Percentiles rank a stretch among this genome's conserved stretches.
Conservation (phyloP, 2,329 filamentous ascomycete genomes). For the Fonsecaea nubica region DNA sequence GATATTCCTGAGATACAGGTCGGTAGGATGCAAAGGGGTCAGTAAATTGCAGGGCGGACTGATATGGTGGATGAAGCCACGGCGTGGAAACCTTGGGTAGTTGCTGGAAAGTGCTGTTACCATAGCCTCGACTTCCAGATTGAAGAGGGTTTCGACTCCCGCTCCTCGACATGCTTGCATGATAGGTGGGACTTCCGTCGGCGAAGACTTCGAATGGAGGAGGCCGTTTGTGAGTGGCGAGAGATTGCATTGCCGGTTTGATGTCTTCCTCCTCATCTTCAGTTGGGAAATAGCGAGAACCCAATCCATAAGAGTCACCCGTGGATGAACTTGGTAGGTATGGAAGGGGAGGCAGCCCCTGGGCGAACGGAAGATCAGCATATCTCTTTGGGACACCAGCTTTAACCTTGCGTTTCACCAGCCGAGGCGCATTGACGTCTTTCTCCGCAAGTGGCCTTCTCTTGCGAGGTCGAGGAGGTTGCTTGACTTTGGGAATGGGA, state of each 20-base stretch:
- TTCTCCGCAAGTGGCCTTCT: constrained; percentile 45
- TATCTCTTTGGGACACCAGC: constrained; percentile 28
- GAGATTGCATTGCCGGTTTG: constrained; percentile 43
- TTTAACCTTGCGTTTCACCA: constrained; percentile 42
- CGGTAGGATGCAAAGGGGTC: constrained; percentile 28
- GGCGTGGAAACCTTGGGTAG: constrained; percentile 24
- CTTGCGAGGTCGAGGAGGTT: constrained; percentile 41
- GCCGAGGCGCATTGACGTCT: constrained; percentile 46
- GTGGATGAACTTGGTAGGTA: constrained; percentile 38
- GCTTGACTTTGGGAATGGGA: constrained; percentile 46
- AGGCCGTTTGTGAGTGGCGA: constrained; percentile 41
- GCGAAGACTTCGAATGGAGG: constrained; percentile 48
- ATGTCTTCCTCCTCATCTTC: constrained; percentile 46
- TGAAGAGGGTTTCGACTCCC: constrained; percentile 27
- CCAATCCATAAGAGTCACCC: constrained; percentile 35
- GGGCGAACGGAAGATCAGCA: constrained; percentile 25
- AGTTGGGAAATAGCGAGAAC: constrained; percentile 38
- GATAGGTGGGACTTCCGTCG: constrained; percentile 42
- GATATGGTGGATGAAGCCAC: constrained; percentile 38
- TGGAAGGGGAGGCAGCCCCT: constrained; percentile 36
- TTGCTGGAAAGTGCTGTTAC: constrained; percentile 22
- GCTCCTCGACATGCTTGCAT: constrained; percentile 10
- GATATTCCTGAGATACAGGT: constrained; percentile 24
- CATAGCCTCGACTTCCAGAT: constrained; percentile 20
- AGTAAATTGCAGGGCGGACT: constrained; percentile 28